These are phyloP conservation scores for Ceratocystis diversiconidia DNA, from an alignment of 2,329 filamentous ascomycete genomes.

Conservation along the genomic window DNA sequence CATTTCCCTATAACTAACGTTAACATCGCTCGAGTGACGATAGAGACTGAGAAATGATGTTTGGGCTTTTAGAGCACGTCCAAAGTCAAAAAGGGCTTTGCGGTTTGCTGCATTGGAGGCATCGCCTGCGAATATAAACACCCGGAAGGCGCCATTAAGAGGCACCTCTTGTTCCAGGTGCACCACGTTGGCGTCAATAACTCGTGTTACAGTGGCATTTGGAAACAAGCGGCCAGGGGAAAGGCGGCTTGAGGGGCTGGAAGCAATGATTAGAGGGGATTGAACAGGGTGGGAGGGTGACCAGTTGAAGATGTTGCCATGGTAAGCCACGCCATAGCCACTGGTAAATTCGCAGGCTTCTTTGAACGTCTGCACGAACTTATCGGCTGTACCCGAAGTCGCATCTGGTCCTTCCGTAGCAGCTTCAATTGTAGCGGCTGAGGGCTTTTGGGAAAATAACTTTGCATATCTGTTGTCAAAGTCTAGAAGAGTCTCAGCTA, in stretches of 20 bases:
- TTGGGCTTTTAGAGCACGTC: conserved; percentile 46
- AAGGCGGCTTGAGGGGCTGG: conserved; percentile 41
- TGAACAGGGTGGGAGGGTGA: conserved; percentile 55
- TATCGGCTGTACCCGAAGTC: conserved; percentile 33
- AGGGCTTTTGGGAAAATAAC: conserved; percentile 69
- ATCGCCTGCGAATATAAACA: conserved; percentile 73
- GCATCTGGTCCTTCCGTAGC: conserved; percentile 34
- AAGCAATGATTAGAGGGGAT: conserved; percentile 53
- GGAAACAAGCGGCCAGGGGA: conserved; percentile 61
- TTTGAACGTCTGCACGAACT: conserved; percentile 83
- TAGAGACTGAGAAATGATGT: conserved; percentile 60
- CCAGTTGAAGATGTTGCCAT: conserved; percentile 75
- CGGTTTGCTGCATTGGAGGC: conserved; percentile 36
- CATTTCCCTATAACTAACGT: conserved; percentile 60
- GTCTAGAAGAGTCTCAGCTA: conserved; percentile 69
- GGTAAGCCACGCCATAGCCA: conserved; percentile 80
- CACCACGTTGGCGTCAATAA: conserved; percentile 78
- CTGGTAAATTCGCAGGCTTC: conserved; percentile 83
- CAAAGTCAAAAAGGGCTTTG: conserved; percentile 56
- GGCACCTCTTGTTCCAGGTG: conserved; percentile 84
- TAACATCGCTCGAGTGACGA: conserved; percentile 43
- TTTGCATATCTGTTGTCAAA: conserved; percentile 87
- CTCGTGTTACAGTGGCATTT: conserved; percentile 69
- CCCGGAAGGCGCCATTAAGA: conserved; percentile 72
- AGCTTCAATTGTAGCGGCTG: conserved; percentile 55